A percentile compares a stretch with the other conserved stretches of the same genome.
These are phyloP conservation scores for Urochloa ruziziensis DNA, from an alignment of 176 grass and related monocot genomes.

Conservation along the genomic window DNA sequence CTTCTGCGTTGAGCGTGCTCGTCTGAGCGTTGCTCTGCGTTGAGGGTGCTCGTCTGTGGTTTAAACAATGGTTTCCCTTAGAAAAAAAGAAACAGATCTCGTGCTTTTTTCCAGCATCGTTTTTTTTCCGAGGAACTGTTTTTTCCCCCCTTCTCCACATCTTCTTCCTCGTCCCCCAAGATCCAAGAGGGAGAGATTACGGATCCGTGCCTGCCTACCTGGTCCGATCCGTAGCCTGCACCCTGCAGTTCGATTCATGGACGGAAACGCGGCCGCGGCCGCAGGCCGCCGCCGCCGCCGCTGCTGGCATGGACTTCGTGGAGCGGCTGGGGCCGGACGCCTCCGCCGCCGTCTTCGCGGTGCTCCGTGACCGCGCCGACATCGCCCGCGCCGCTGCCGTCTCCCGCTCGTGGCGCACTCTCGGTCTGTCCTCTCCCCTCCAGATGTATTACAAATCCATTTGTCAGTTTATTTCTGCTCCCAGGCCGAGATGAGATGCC, in stretches of 20 bases:
- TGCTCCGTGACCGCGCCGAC: slow-evolving; percentile 49
- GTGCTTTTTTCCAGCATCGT: too few relatives aligned
- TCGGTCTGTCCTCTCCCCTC: slow-evolving; percentile 6
- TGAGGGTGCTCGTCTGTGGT: too few relatives aligned
- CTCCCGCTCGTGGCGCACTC: slow-evolving; percentile 62
- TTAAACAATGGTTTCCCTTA: too few relatives aligned
- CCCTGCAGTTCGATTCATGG: not conserved
- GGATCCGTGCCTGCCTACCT: not conserved
- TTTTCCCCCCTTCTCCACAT: too few relatives aligned
- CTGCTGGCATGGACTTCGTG: slow-evolving; percentile 47
- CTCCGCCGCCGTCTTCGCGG: slow-evolving; percentile 43
- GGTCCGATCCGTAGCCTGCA: not conserved
- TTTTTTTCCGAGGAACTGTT: too few relatives aligned
- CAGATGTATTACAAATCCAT: not conserved
- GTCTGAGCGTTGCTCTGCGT: too few relatives aligned
- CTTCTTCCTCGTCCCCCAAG: not conserved
- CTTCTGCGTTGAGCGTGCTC: too few relatives aligned
- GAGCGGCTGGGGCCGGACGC: slow-evolving; percentile 45
- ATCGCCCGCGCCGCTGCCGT: slow-evolving; percentile 54
- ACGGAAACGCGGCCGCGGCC: not conserved
- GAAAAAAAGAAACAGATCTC: too few relatives aligned
- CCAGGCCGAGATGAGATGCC: not conserved
- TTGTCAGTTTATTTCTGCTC: not conserved
- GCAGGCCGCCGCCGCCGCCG: too few relatives aligned
- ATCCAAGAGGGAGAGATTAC: not conserved